phyloP scores from a whole-genome alignment of 2,329 filamentous ascomycete species.

The Colletotrichum lini region DNA sequence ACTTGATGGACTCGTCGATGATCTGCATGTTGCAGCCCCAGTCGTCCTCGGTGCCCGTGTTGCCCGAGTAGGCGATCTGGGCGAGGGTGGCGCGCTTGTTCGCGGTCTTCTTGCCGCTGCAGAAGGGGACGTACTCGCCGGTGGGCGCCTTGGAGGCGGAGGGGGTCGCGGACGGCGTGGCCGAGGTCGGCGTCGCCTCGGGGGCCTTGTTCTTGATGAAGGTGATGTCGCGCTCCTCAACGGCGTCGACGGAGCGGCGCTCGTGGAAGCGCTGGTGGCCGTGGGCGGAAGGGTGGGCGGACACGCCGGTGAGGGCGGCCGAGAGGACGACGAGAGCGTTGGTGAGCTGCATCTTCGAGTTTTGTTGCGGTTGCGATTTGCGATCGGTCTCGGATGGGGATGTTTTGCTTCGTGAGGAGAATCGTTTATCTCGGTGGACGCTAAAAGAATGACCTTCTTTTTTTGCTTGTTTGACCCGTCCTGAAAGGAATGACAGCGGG shows the following conservation, averaged over 20 bases:
- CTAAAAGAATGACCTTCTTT: constrained; percentile 14
- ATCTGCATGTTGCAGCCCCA: constrained; percentile 69
- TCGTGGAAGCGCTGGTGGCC: constrained; percentile 50
- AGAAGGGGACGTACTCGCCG: constrained; percentile 48
- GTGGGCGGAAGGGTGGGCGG: constrained; percentile 58
- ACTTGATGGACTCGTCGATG: constrained; percentile 53
- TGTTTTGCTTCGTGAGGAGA: constrained; percentile 12
- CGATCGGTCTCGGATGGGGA: background rate
- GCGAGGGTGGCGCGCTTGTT: constrained; percentile 62
- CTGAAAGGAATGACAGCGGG: constrained; percentile 44
- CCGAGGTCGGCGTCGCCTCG: background rate
- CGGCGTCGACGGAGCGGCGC: constrained; percentile 41
- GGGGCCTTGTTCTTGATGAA: constrained; percentile 34
- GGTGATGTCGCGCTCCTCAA: constrained; percentile 29
- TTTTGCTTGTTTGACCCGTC: constrained; percentile 35
- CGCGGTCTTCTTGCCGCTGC: constrained; percentile 48
- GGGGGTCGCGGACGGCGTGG: constrained; percentile 49
- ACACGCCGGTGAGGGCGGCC: constrained; percentile 56
- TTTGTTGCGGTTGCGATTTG: background rate
- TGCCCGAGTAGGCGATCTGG: constrained; percentile 64
- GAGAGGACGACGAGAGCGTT: constrained; percentile 54
- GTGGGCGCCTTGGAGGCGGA: constrained; percentile 51
- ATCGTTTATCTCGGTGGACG: constrained; percentile 27
- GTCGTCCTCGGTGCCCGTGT: constrained; percentile 56
- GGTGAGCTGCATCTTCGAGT: constrained; percentile 59